Conservation (phyloP, 1,284 basidiomycete genomes). For the Leccinum pachyderme region DNA sequence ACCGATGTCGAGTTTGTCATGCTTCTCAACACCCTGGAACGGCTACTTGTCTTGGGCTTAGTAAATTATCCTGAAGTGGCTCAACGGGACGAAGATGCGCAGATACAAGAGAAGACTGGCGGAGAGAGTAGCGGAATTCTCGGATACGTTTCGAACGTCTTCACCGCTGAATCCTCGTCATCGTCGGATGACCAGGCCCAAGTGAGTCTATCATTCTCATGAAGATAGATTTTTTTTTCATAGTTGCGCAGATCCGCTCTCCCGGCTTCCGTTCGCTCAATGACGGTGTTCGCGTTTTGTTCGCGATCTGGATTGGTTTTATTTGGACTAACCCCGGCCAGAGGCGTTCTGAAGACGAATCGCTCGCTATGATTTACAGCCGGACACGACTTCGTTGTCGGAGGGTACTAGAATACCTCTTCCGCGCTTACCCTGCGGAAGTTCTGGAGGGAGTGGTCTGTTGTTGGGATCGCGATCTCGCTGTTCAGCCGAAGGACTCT, state of each 20-base stretch:
- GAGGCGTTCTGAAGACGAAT: conserved; percentile 61
- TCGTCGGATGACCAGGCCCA: conserved; percentile 54
- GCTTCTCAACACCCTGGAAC: conserved; percentile 80
- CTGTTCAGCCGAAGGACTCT: conserved; percentile 43
- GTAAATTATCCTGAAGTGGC: conserved; percentile 48
- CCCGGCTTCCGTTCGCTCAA: conserved; percentile 70
- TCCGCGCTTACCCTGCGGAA: conserved; percentile 76
- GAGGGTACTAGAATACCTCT: conserved; percentile 83
- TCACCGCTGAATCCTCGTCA: conserved; percentile 57
- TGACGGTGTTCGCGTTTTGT: conserved; percentile 69
- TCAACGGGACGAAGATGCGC: conserved; percentile 58
- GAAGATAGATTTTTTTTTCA: conserved; percentile 3
- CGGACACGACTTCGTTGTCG: conserved; percentile 68
- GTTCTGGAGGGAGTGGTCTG: conserved; percentile 81
- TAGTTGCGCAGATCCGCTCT: conserved; percentile 52
- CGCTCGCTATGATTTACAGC: conserved; percentile 60
- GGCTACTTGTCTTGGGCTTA: conserved; percentile 69
- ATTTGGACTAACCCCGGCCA: conserved; percentile 44
- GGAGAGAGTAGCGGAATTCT: conserved; percentile 66
- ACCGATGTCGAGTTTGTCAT: conserved; percentile 86
- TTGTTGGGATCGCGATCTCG: conserved; percentile 68
- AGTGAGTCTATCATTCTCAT: conserved; percentile 38
- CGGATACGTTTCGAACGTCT: conserved; percentile 79
- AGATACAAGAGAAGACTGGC: conserved; percentile 47
- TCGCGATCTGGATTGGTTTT: conserved; percentile 66